Conservation (phyloP, 345 rosid species). For the Lagerstroemia speciosa region DNA sequence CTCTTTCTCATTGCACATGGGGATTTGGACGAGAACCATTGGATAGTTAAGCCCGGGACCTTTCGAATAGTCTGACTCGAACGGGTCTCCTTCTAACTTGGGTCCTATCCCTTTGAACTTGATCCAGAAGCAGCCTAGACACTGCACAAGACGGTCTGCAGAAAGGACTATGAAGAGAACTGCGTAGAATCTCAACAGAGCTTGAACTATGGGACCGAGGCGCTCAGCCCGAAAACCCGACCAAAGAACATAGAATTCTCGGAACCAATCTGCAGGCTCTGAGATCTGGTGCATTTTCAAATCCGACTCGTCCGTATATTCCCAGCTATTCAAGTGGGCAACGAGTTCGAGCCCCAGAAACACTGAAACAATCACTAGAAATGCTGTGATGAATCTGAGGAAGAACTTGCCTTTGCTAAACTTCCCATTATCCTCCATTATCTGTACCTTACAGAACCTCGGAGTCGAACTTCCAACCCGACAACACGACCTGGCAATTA, state of each 20-base stretch:
- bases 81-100: slow-evolving; percentile 3
- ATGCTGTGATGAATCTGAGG: slow-evolving; percentile 1
- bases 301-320: background rate
- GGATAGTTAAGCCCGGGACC: slow-evolving; percentile 5
- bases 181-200: slow-evolving; percentile 15
- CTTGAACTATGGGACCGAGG: slow-evolving; percentile 13
- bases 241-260: slow-evolving; percentile 10
- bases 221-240: slow-evolving; percentile 13
- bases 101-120: slow-evolving; percentile 12
- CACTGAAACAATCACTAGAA: slow-evolving; percentile 6
- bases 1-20: slow-evolving; percentile 24
- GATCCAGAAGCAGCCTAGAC: slow-evolving; percentile 18
- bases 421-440: slow-evolving; percentile 2
- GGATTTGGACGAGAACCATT: slow-evolving; percentile 21
- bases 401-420: background rate
- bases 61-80: slow-evolving; percentile 4
- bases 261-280: slow-evolving; percentile 8
- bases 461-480: background rate
- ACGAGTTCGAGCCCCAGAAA: slow-evolving; percentile 10
- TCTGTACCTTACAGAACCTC: background rate
- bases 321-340: slow-evolving; percentile 9
- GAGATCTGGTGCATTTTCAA: background rate
- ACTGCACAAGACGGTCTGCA: slow-evolving; percentile 17
- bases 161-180: slow-evolving; percentile 17
- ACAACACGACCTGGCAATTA: background rate